These are phyloP conservation scores for Falciphora oryzae DNA, from an alignment of 2,329 filamentous ascomycete genomes.

Conservation along the genomic window DNA sequence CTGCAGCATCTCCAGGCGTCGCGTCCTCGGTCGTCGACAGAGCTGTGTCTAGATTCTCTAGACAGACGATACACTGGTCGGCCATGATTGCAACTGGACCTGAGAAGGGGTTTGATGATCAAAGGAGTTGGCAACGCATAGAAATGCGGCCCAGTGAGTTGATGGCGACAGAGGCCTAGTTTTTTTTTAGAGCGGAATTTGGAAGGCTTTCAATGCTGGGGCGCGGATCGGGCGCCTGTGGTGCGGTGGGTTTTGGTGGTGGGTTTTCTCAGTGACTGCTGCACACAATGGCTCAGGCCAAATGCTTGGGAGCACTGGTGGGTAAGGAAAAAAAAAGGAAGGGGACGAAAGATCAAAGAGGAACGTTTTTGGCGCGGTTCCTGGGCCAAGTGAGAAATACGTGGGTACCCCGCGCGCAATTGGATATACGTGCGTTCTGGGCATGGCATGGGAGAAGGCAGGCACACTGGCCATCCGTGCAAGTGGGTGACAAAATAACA, in stretches of 20 bases:
- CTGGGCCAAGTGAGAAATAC: background rate
- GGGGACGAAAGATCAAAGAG: conserved; percentile 4
- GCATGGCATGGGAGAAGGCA: background rate
- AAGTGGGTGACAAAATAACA: background rate
- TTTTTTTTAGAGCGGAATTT: background rate
- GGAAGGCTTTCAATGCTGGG: background rate
- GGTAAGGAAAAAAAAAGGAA: conserved; percentile 2
- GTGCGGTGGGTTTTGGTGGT: background rate
- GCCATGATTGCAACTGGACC: conserved; percentile 35
- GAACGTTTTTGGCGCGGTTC: background rate
- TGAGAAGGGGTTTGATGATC: conserved; percentile 2
- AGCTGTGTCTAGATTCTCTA: conserved; percentile 46
- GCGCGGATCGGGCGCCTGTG: background rate
- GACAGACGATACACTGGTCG: conserved; percentile 66
- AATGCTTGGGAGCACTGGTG: background rate
- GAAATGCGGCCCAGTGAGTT: background rate
- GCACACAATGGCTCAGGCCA: background rate
- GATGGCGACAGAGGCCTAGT: background rate
- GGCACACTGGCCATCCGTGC: background rate
- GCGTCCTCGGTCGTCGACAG: conserved; percentile 7
- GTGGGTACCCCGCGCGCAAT: background rate
- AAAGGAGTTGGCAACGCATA: background rate
- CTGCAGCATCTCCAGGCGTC: conserved; percentile 14
- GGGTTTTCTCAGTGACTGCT: background rate
- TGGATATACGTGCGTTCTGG: background rate